Base-by-base conservation (phyloP, 2,329 filamentous ascomycete genomes). In the Elsinoe batatas region DNA sequence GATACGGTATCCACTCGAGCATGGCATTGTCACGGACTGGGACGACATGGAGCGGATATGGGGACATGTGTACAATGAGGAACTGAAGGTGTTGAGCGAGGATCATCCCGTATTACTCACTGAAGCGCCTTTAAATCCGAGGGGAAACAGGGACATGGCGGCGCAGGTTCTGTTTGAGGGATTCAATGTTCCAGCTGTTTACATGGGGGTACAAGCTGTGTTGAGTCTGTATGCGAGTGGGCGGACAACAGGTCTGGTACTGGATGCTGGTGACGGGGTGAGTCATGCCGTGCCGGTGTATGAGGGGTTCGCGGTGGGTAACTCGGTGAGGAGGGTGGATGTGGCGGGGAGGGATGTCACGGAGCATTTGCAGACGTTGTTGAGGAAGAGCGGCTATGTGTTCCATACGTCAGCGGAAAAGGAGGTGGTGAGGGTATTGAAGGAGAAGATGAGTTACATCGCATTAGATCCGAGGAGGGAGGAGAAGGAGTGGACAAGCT, bases 41-140 rank as follows among this genome's bases (percentile, higher is more conserved):
- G 93, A 97, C 69, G 93, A 98, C 68, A 98, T 98, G 93, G 93
- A 98, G 77, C 84, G 89, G 75, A 98, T 98, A 73, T 98, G 93
- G 93, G 88, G 94, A 66, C 93, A 95, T 68, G 90, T 98, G 54
- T 98, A 97, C 70, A 88, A 88, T 57, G 91, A 96, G 67, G 93
- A 94, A 61, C 72, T 98, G 65, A 97, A 96, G 77, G 95, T 91
- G 50, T 79, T 96, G 68, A 96, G 91, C 72, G 93, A 98, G 79
- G 93, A 98, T 85, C 93, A 98, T 72, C 93, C 93, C 43, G 91
- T 98, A 59, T 83, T 98, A 53, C 79, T 98, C 65, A 98, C 93
- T 59, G 93, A 98, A 73, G 89, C 93, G 50, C 93, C 93, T 38
- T 78, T 98, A 62, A 98, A 98, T 72, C 93, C 93, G 33, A 85